Percentiles rank a stretch among this genome's conserved stretches.
These are phyloP conservation scores for Cryphonectria japonica DNA, from an alignment of 2,329 filamentous ascomycete genomes.

Conservation along the genomic window DNA sequence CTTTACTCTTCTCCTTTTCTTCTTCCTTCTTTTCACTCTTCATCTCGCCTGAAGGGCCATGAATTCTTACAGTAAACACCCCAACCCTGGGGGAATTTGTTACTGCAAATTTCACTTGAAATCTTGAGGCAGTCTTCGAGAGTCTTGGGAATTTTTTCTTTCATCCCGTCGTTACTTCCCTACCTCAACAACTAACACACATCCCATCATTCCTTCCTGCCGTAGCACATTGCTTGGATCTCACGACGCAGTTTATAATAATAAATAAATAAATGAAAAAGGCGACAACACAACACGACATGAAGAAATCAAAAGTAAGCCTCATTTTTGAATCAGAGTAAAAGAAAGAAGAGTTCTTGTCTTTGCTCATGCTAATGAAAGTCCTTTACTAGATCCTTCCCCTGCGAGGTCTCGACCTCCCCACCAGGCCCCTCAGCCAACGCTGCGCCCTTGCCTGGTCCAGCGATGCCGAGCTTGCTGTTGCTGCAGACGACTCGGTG, in stretches of 20 bases:
- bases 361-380: background rate
- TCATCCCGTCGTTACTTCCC: background rate
- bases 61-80: constrained; percentile 10
- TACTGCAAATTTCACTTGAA: constrained; percentile 6
- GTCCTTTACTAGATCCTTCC: constrained; percentile 45
- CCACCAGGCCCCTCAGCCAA: constrained; percentile 36
- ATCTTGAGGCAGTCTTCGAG: background rate
- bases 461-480: constrained; percentile 60
- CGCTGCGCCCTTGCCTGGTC: constrained; percentile 55
- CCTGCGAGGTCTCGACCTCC: constrained; percentile 44
- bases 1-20: background rate
- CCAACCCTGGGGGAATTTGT: constrained; percentile 3
- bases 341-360: background rate
- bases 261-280: no score
- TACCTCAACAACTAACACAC: background rate
- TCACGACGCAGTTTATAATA: background rate
- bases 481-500: constrained; percentile 59
- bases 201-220: background rate
- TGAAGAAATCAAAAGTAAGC: constrained; percentile 26
- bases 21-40: no score
- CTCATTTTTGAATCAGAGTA: background rate
- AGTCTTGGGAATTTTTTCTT: background rate
- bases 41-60: background rate
- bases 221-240: background rate
- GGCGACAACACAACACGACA: background rate